These are phyloP conservation scores for Herpetospermum pedunculosum DNA, from an alignment of 306 rosid genomes.

Conservation along the genomic window DNA sequence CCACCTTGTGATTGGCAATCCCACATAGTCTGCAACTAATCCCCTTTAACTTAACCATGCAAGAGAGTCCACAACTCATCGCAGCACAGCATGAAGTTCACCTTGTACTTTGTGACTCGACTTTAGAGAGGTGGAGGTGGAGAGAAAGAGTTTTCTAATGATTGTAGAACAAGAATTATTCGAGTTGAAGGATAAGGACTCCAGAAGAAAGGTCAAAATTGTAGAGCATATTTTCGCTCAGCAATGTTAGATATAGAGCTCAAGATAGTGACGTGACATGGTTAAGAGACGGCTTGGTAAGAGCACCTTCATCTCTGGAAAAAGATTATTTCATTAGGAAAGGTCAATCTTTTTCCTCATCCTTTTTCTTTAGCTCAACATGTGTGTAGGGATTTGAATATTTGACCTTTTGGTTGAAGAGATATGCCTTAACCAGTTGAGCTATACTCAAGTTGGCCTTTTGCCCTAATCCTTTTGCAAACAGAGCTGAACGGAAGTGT, in stretches of 20 bases:
- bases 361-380: no score
- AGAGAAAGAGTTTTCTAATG: neutral
- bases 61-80: constrained; percentile 21
- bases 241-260: neutral
- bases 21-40: constrained; percentile 41
- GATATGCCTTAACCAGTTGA: no score
- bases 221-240: neutral
- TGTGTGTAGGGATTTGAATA: no score
- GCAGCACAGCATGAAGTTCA: no score
- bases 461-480: no score
- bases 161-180: neutral
- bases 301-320: neutral
- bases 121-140: constrained; percentile 9
- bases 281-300: neutral
- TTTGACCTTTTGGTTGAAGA: no score
- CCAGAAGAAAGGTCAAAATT: neutral
- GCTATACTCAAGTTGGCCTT: no score
- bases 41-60: constrained; percentile 51
- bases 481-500: no score
- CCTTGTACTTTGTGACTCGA: constrained; percentile 28
- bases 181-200: neutral
- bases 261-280: neutral
- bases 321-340: no score
- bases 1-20: constrained; percentile 26
- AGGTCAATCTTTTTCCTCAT: no score